Percentiles rank a stretch among this genome's conserved stretches.
phyloP scores from a whole-genome alignment of 345 rosid genomes.

The Aquilaria yunnanensis region DNA sequence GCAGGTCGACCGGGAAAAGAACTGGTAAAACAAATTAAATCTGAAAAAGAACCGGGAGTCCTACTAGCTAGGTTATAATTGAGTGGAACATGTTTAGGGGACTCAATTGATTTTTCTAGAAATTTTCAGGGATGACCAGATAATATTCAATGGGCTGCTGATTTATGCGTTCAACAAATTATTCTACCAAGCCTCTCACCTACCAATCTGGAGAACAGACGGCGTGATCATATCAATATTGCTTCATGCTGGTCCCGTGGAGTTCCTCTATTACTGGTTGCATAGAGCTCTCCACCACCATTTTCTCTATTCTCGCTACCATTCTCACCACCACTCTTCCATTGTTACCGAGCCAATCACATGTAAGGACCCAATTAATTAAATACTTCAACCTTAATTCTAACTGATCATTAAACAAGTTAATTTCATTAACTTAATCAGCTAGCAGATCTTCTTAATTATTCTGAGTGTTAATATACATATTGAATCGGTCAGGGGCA shows the following conservation, averaged over 20 bases:
- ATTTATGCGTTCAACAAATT: slow-evolving; percentile 19
- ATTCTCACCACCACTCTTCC: slow-evolving; percentile 92
- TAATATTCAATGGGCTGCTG: slow-evolving; percentile 46
- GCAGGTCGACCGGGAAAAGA: slow-evolving; percentile 63
- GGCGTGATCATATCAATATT: slow-evolving; percentile 37
- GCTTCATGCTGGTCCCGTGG: slow-evolving; percentile 74
- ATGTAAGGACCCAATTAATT: slow-evolving; percentile 24
- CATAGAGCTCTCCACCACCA: slow-evolving; percentile 80
- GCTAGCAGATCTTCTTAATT: no score
- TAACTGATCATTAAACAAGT: background rate
- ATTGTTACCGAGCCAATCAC: slow-evolving; percentile 84
- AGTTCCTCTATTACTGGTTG: slow-evolving; percentile 79
- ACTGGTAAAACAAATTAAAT: slow-evolving; percentile 28
- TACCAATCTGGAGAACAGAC: slow-evolving; percentile 60
- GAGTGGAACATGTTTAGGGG: no score
- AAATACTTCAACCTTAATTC: background rate
- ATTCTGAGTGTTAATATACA: no score
- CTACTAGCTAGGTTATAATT: no score
- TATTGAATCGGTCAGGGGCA: no score
- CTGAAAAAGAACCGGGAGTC: no score
- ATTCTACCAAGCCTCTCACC: slow-evolving; percentile 21
- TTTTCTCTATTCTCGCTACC: slow-evolving; percentile 78
- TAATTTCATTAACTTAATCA: no score
- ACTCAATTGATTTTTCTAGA: background rate
- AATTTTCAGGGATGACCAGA: slow-evolving; percentile 68